Evolutionary conservation across 805 yeast species (phyloP), one percentile per base, ranked within the genome.

Genomic region (Sungouiella blattae): DNA sequence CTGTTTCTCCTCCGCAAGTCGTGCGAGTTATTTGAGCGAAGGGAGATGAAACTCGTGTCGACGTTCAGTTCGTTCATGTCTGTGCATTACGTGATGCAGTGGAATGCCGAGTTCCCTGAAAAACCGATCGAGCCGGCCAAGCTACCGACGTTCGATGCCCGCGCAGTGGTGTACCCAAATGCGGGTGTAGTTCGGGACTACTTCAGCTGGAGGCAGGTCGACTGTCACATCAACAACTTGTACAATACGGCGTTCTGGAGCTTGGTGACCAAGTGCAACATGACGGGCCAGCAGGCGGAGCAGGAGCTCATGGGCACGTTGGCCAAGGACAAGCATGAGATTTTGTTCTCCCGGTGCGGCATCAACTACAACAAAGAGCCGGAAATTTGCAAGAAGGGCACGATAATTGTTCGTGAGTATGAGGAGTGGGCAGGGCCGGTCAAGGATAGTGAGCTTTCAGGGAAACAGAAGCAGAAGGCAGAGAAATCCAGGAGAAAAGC

Each of bases 241-340:
- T 93, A 91, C 66, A 93, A 93, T 54, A 93, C 98, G 0, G 69
- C 87, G 0, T 93, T 93, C 56, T 93, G 98, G 98, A 69, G 78
- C 5, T 67, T 93, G 50, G 91, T 93, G 0, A 54, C 66, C 13
- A 68, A 73, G 42, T 88, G 93, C 12, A 81, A 80, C 0, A 38
- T 84, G 60, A 73, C 83, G 0, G 78, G 94, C 0, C 76, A 77
- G 43, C 93, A 87, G 24, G 94, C 98, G 0, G 97, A 93, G 51
- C 70, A 78, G 31, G 67, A 60, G 45, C 70, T 93, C 21, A 71
- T 74, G 37, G 96, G 96, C 1, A 86, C 98, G 0, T 50, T 87
- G 1, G 69, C 95, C 11, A 66, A 77, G 18, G 97, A 91, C 50
- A 93, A 93, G 56, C 85, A 93, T 54, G 98, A 93, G 55, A 79